Evolutionary conservation across 306 rosid species (phyloP), one percentile per base, ranked within the genome.

Genomic region (Inga oerstediana): DNA sequence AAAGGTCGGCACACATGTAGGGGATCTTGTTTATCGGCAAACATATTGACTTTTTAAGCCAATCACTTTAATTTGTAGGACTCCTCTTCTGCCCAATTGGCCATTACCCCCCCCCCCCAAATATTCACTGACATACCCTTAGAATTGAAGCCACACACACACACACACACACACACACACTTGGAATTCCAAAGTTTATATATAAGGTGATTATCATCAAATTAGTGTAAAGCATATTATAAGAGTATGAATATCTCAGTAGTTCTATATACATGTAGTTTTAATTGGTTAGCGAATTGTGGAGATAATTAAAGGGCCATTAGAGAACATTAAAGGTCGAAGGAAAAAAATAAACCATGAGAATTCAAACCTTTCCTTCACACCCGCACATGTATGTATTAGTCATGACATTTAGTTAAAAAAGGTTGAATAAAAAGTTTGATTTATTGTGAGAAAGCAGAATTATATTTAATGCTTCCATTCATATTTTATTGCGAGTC

Each of bases 11-110:
- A 69, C 87, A 85, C 77, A 68, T 87, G 89, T 30, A 73, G 41
- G 81, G 75, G 84, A 85, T 84, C 91, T 79, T 61, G 56, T 80
- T 81, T 73, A 46, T 41, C 73, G 94, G 91, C 91, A 83, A 37
- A 22, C 27, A 62, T 24, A 5, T 62, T 62, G 68, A 62, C 68
- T 62, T 62, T 27, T 11, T 4, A 62, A 27, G 68, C 37, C 68
- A 3, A 62, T 24, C 17, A 10, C 35, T 61, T 61, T 19, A 20
- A 24, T 19, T 56, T 9, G 32, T 59, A n/a, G 34, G 66, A 22
- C 32, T 59, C 0, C 66, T 59, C 34, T n/a, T 22, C 15, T 27
- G 17, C 68, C 19, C 37, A 27, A 27, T 62, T 27, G 68, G 4
- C 16, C 37, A 62, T 62, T 62, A 13, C 7, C 6, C 43, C 16